phyloP scores from a whole-genome alignment of 306 rosid genomes.

The Chamaecrista fasciculata region DNA sequence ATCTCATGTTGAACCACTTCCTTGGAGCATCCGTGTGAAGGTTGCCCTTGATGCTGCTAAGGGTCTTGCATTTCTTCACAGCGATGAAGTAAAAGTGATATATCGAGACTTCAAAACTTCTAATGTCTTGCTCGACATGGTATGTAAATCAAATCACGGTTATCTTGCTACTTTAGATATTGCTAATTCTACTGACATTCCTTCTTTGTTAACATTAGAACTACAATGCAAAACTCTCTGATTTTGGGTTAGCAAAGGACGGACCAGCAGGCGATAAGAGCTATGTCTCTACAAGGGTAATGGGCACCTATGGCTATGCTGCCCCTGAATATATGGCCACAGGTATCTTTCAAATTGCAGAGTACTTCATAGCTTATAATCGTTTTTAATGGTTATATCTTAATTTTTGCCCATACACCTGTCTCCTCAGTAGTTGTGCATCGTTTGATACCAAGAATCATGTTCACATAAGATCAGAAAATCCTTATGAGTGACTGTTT shows the following conservation, averaged over 20 bases:
- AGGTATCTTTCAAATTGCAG: slow-evolving; percentile 49
- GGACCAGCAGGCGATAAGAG: slow-evolving; percentile 86
- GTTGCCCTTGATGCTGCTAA: slow-evolving; percentile 88
- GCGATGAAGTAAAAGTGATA: slow-evolving; percentile 90
- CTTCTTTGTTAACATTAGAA: slow-evolving; percentile 43
- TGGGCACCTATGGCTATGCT: slow-evolving; percentile 98
- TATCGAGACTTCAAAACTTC: slow-evolving; percentile 86
- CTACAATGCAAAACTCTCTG: slow-evolving; percentile 82
- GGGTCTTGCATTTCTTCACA: slow-evolving; percentile 94
- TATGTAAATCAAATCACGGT: slow-evolving; percentile 30
- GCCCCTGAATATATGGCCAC: slow-evolving; percentile 98
- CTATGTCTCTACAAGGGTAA: slow-evolving; percentile 91
- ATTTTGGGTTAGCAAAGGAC: slow-evolving; percentile 96
- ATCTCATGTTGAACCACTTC: slow-evolving; percentile 82
- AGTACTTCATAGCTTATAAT: slow-evolving; percentile 3
- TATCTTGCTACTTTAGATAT: slow-evolving; percentile 1
- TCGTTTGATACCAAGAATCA: neutral
- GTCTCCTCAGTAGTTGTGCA: neutral
- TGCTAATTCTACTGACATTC: slow-evolving; percentile 28
- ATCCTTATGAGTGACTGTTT: neutral
- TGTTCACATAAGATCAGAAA: neutral
- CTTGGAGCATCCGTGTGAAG: slow-evolving; percentile 84
- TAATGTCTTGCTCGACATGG: slow-evolving; percentile 81
- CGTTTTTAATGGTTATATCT: slow-evolving; percentile 16
- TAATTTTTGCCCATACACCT: slow-evolving; percentile 15